Evolutionary conservation across 257 asterid genomes (phyloP).

Genomic region (Solanum pinnatisectum): DNA sequence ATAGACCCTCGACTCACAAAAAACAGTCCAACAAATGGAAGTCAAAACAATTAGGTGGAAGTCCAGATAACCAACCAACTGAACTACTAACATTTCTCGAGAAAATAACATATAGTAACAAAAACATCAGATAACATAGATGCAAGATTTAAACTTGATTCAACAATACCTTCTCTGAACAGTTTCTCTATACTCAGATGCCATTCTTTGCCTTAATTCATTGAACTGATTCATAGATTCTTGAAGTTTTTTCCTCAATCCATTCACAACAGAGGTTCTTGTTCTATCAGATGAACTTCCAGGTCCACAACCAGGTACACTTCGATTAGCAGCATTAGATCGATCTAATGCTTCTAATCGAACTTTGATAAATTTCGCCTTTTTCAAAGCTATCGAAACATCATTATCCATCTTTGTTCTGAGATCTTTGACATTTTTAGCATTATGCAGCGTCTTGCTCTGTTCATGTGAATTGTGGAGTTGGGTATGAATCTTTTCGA

Average conservation of each 20-base stretch:
- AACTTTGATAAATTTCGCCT: constrained; percentile 42
- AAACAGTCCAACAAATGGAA: background rate
- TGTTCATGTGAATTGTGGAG: constrained; percentile 17
- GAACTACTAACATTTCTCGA: background rate
- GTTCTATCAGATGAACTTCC: constrained; percentile 69
- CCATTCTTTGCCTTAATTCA: constrained; percentile 43
- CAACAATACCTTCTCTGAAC: constrained; percentile 39
- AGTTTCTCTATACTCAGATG: constrained; percentile 50
- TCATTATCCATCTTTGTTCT: constrained; percentile 24
- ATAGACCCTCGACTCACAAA: background rate
- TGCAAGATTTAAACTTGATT: background rate
- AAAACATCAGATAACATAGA: background rate
- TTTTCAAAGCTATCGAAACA: constrained; percentile 23
- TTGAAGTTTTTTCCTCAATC: constrained; percentile 52
- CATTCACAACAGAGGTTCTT: constrained; percentile 62
- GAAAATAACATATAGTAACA: background rate
- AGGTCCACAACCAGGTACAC: constrained; percentile 57
- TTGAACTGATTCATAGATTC: constrained; percentile 50
- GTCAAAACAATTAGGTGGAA: background rate
- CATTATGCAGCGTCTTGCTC: constrained; percentile 30
- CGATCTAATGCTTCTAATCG: constrained; percentile 48
- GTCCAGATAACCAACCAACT: background rate
- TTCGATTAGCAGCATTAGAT: constrained; percentile 53
- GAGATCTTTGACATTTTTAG: constrained; percentile 18
- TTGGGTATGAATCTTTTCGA: constrained; percentile 6